Evolutionary conservation across 2,329 filamentous ascomycete species (phyloP).

Genomic region (Penicillium paneum): DNA sequence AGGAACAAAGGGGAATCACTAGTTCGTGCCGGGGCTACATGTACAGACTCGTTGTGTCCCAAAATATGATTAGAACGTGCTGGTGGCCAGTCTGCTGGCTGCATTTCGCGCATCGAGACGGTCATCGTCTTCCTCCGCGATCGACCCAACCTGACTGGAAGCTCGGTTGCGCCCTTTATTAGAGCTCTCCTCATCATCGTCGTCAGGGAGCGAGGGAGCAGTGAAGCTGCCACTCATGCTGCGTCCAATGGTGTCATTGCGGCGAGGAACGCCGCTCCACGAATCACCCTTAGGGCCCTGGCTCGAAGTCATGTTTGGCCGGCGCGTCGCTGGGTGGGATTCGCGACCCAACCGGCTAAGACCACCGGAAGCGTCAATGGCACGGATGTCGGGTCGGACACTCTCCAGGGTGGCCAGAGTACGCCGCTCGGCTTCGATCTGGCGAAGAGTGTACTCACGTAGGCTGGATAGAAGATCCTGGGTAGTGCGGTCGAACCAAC

Average conservation of each 20-base stretch:
- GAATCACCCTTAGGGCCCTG: conserved; percentile 98
- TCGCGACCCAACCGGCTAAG: conserved; percentile 87
- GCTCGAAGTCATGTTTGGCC: conserved; percentile 75
- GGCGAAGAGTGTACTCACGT: conserved; percentile 85
- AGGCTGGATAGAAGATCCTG: conserved; percentile 79
- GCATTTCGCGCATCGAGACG: conserved; percentile 93
- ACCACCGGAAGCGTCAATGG: conserved; percentile 87
- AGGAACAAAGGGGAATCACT: conserved; percentile 33
- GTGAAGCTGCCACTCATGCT: conserved; percentile 72
- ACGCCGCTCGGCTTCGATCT: conserved; percentile 92
- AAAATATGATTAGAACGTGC: conserved; percentile 67
- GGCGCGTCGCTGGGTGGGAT: conserved; percentile 70
- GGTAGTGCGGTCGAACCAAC: conserved; percentile 84
- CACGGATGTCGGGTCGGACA: conserved; percentile 85
- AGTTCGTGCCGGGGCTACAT: conserved; percentile 33
- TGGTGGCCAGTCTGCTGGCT: conserved; percentile 86
- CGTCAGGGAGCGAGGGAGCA: conserved; percentile 58
- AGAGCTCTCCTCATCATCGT: conserved; percentile 52
- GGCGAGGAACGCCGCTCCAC: conserved; percentile 89
- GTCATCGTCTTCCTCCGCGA: conserved; percentile 67
- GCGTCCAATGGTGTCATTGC: conserved; percentile 72
- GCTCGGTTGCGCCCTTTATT: conserved; percentile 47
- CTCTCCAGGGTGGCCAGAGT: conserved; percentile 90
- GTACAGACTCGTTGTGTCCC: conserved; percentile 26
- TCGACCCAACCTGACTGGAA: conserved; percentile 46